Evolutionary conservation across 192 early-diverging fungal species (phyloP), one percentile per base, ranked within the genome.

Genomic region (Dispira parvispora): DNA sequence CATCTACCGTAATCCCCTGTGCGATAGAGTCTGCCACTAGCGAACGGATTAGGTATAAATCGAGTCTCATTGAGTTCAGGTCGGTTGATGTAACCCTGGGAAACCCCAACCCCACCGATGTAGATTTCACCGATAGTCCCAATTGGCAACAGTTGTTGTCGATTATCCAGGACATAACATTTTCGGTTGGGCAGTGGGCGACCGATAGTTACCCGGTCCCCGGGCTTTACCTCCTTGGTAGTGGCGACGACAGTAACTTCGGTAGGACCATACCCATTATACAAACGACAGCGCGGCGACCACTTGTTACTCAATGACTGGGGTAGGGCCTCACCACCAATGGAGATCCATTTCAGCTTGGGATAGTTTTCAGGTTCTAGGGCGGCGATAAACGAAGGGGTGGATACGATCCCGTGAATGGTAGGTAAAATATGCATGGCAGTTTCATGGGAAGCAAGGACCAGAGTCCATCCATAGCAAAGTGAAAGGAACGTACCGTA

Each of bases 111-210:
- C n/a, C n/a, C n/a, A n/a, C n/a, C n/a, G n/a, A n/a, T n/a, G n/a
- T n/a, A n/a, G n/a, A n/a, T n/a, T n/a, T n/a, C n/a, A n/a, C n/a
- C n/a, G n/a, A n/a, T n/a, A n/a, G n/a, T n/a, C n/a, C 73, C 73
- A 11, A 68, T n/a, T 1, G 69, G 69, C 11, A 65, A 63, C 8
- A 57, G 63, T 14, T 52, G 20, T 1, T 16, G 18, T 5, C 44
- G 47, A 10, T 9, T 16, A 45, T 74, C 69, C 50, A 74, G 52
- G 11, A 74, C 53, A 58, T 74, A 74, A 25, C 66, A 23, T 1
- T 44, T 43, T 25, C 42, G 21, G 38, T 68, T 65, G 9, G 28
- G 23, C 13, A 67, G 47, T 10, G 68, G 65, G 0, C 54, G 62
- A 6, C 69, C 69, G 10, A 74, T 65, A 21, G 69, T 69, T 0